Evolutionary conservation across 768 basidiomycete species (phyloP), one percentile per base, ranked within the genome.

Genomic region (Pleurotus platypus): DNA sequence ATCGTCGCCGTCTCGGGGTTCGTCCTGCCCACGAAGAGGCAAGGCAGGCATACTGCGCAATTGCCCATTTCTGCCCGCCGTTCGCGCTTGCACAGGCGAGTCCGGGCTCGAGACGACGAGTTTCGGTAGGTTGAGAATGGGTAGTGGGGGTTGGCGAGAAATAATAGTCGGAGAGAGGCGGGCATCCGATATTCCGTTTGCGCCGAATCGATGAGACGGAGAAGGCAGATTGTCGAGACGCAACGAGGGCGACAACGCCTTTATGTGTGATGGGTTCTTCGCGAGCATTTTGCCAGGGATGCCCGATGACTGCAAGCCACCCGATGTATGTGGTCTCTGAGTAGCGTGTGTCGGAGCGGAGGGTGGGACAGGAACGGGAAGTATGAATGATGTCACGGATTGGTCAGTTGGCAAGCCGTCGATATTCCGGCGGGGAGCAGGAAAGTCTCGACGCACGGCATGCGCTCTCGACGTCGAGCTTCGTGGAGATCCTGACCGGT

Each of bases 21-120:
- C 60, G 51, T 61, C 62, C 18, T 15, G 57, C 46, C 77, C 76
- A 26, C 71, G 65, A 63, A 75, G 71, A 15, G 75, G 73, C 48
- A 85, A 65, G 24, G 79, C 83, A 30, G 86, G 86, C 71, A 86
- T 81, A 58, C 72, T 81, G 46, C 75, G 72, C 60, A 85, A 66
- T 11, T 78, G 74, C 11, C 64, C 63, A 67, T 55, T 45, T 57
- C 60, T 48, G 59, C 56, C 43, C 62, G 62, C 62, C 12, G 39
- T 11, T 5, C 12, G 51, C 18, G 38, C 4, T 2, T 15, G 51
- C 12, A 18, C 22, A 15, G 56, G 24, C 6, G 56, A 57, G 61
- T 54, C 51, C 1, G 51, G 51, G 20, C 51, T 54, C 5, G 71
- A 64, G 5, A 69, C 63, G 5, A 77, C 76, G 11, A 84, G 67